A percentile compares a stretch with the other conserved stretches of the same genome.
Conservation (phyloP, 179 eudicot genomes). For the Beta corolliflora region DNA sequence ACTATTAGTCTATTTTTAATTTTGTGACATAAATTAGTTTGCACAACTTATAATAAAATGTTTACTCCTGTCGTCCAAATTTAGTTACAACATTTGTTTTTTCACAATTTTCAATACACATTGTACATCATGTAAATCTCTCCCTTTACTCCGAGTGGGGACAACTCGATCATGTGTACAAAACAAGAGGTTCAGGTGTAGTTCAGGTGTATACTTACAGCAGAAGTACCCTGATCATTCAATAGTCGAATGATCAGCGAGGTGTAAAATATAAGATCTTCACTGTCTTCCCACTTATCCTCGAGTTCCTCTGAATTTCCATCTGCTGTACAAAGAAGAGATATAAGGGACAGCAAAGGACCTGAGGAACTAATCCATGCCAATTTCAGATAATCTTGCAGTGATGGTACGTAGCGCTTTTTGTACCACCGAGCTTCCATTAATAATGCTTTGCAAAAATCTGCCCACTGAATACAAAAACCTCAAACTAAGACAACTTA, state of each 20-base stretch:
- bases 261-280: conserved; percentile 31
- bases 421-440: conserved; percentile 53
- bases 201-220: conserved; percentile 30
- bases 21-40: no score
- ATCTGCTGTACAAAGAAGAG: conserved; percentile 27
- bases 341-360: conserved; percentile 40
- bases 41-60: no score
- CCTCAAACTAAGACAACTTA: not conserved
- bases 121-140: no score
- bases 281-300: not conserved
- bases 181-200: no score
- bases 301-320: conserved; percentile 3
- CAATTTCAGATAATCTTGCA: conserved; percentile 38
- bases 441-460: conserved; percentile 48
- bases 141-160: no score
- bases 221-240: conserved; percentile 49
- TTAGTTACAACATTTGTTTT: no score
- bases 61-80: no score
- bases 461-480: conserved; percentile 41
- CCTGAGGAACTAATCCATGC: conserved; percentile 55
- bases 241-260: conserved; percentile 35
- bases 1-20: no score
- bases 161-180: not conserved
- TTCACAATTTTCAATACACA: no score
- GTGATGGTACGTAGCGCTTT: conserved; percentile 35